Conservation (phyloP, 352 stramenopile genomes). For the Aphanomyces euteiches region DNA sequence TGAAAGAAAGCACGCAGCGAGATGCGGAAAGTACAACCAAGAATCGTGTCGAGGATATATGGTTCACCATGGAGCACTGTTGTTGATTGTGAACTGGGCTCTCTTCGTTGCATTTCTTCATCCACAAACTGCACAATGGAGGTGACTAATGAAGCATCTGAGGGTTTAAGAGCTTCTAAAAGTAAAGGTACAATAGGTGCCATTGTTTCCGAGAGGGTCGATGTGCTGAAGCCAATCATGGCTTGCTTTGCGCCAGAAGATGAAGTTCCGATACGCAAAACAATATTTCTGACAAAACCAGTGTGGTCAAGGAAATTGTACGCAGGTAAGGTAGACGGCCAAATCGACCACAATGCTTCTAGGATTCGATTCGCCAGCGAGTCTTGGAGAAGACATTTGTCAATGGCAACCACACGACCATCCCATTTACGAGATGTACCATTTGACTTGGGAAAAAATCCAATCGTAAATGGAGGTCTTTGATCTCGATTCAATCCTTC, state of each 20-base stretch:
- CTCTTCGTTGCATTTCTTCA: conserved; percentile 53
- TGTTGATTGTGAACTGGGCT: conserved; percentile 21
- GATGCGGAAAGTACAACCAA: conserved; percentile 56
- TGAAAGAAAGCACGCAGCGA: conserved; percentile 79
- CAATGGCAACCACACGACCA: conserved; percentile 60
- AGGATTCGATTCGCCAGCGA: conserved; percentile 46
- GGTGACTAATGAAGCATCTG: conserved; percentile 39
- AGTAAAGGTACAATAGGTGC: conserved; percentile 38
- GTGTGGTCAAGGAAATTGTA: conserved; percentile 60
- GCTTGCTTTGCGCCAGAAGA: conserved; percentile 37
- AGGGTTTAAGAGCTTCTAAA: conserved; percentile 35
- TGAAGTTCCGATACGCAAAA: conserved; percentile 51
- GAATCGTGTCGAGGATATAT: conserved; percentile 56
- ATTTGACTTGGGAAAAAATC: conserved; percentile 58
- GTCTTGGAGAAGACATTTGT: conserved; percentile 54
- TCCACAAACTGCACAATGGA: conserved; percentile 65
- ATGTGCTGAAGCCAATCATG: conserved; percentile 67
- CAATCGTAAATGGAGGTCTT: conserved; percentile 53
- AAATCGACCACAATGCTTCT: conserved; percentile 36
- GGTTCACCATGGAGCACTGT: conserved; percentile 46
- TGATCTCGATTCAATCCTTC: conserved; percentile 2
- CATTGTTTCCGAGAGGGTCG: conserved; percentile 38
- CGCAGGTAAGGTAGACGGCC: conserved; percentile 37
- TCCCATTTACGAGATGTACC: conserved; percentile 45
- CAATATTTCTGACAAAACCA: conserved; percentile 65